Base-by-base conservation (phyloP, 2,329 filamentous ascomycete genomes). In the Aspergillus sp. region DNA sequence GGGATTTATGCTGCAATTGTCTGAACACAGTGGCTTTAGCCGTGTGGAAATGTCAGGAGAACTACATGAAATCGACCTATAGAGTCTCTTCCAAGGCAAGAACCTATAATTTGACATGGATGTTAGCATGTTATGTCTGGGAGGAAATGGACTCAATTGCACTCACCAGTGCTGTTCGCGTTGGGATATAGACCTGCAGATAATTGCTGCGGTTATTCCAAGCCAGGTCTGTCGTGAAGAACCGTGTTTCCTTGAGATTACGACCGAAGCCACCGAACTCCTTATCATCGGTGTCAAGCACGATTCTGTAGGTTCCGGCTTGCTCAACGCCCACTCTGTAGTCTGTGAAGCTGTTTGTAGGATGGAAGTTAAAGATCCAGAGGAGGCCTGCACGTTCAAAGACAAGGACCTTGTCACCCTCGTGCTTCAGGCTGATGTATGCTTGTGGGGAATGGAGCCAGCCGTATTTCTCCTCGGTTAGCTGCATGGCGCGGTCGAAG, bases 351-450 rank as follows among this genome's bases (percentile, higher is more conserved):
- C 92, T 97, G 67, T 89, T 80, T 28, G 85, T 86, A 0, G 91
- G 88, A 74, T 98, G 89, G 83, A 98, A 97, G 80, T 99, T 99
- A 84, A 99, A 98, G 69, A 97, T 85, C 82, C 93, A 99, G 10
- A 99, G 82, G 60, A 97, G 80, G 0, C 93, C 93, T 1, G 88
- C 95, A 32, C 95, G 87, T 81, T 99, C 95, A 74, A 97, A 99
- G 3, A 97, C 93, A 65, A 99, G 87, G 47, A 98, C 89, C 80
- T 98, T 99, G 80, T 99, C 95, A 19, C 78, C 82, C 73, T 98
- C 92, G 74, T 99, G 88, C 85, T 98, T 99, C 68, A 98, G 83
- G 63, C 91, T 95, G 71, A 99, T 89, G 75, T 95, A 96, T 0
- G 93, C 95, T 78, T 98, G 94, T 0, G 89, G 80, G 1, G 90